phyloP scores from a whole-genome alignment of 2,329 filamentous ascomycete genomes.

The Daldinia eschscholtzii region DNA sequence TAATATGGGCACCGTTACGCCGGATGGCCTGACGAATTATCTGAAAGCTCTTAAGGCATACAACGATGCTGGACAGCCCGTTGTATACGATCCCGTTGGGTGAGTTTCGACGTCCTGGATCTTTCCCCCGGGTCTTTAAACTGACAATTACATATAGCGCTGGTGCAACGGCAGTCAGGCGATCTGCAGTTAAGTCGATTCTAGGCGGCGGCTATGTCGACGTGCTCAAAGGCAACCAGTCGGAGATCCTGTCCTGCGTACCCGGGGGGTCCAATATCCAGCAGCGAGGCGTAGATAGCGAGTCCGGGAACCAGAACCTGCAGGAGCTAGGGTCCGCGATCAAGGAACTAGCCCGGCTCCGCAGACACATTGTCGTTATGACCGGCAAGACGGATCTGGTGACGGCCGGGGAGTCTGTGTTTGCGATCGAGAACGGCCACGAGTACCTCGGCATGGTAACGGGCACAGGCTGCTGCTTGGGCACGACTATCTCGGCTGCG shows the following conservation, averaged over 20 bases:
- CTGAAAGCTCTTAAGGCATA: conserved; percentile 81
- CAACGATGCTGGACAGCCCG: conserved; percentile 79
- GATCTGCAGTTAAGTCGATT: conserved; percentile 77
- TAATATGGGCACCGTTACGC: conserved; percentile 94
- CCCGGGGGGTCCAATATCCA: conserved; percentile 55
- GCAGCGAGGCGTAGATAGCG: conserved; percentile 89
- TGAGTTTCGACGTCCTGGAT: conserved; percentile 52
- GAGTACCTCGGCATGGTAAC: conserved; percentile 77
- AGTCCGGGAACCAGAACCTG: conserved; percentile 62
- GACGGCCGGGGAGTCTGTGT: conserved; percentile 77
- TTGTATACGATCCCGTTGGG: conserved; percentile 92
- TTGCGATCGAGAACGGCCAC: conserved; percentile 82
- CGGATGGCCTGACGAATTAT: conserved; percentile 79
- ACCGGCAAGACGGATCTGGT: conserved; percentile 84
- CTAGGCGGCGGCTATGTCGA: conserved; percentile 82
- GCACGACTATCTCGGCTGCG: conserved; percentile 82
- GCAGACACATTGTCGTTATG: conserved; percentile 81
- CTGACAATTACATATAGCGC: conserved; percentile 60
- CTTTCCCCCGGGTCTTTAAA: conserved; percentile 51
- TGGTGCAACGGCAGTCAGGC: conserved; percentile 82
- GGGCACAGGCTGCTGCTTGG: conserved; percentile 86
- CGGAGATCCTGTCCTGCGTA: conserved; percentile 85
- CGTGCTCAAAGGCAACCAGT: conserved; percentile 94
- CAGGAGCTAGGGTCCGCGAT: conserved; percentile 74
- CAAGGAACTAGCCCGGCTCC: conserved; percentile 72